phyloP scores from a whole-genome alignment of 2,329 filamentous ascomycete genomes.

The Curvularia lunata region DNA sequence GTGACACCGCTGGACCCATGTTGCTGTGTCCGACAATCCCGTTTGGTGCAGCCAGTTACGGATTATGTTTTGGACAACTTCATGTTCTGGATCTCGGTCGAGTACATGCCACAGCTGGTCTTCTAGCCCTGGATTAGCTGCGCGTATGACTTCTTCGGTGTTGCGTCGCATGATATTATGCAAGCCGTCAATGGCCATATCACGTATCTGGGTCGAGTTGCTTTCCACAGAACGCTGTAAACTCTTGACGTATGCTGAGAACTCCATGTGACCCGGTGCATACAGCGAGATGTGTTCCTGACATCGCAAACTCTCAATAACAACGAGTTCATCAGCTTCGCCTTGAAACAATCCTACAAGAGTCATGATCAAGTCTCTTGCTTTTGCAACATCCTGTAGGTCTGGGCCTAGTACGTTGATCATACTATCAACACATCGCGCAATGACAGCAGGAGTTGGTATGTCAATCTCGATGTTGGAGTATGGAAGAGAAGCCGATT shows the following conservation, averaged over 20 bases:
- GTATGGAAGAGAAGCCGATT: slow-evolving; percentile 77
- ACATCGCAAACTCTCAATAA: slow-evolving; percentile 80
- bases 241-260: slow-evolving; percentile 79
- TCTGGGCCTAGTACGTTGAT: slow-evolving; percentile 97
- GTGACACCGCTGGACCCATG: slow-evolving; percentile 91
- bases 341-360: slow-evolving; percentile 82
- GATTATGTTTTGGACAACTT: slow-evolving; percentile 84
- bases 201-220: slow-evolving; percentile 70
- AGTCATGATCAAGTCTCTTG: slow-evolving; percentile 88
- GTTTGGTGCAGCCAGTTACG: slow-evolving; percentile 94
- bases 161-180: slow-evolving; percentile 96
- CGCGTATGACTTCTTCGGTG: slow-evolving; percentile 78
- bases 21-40: slow-evolving; percentile 75
- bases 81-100: slow-evolving; percentile 76
- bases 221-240: slow-evolving; percentile 80
- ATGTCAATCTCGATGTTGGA: slow-evolving; percentile 91
- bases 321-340: slow-evolving; percentile 72
- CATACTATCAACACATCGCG: slow-evolving; percentile 88
- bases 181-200: slow-evolving; percentile 84
- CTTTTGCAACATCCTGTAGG: slow-evolving; percentile 88
- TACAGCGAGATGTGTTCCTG: slow-evolving; percentile 92
- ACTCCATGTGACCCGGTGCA: slow-evolving; percentile 85
- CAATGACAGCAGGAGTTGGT: slow-evolving; percentile 80
- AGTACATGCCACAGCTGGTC: slow-evolving; percentile 91
- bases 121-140: slow-evolving; percentile 79